Evolutionary conservation across 306 rosid species (phyloP).

Genomic region (Medicago arabica): DNA sequence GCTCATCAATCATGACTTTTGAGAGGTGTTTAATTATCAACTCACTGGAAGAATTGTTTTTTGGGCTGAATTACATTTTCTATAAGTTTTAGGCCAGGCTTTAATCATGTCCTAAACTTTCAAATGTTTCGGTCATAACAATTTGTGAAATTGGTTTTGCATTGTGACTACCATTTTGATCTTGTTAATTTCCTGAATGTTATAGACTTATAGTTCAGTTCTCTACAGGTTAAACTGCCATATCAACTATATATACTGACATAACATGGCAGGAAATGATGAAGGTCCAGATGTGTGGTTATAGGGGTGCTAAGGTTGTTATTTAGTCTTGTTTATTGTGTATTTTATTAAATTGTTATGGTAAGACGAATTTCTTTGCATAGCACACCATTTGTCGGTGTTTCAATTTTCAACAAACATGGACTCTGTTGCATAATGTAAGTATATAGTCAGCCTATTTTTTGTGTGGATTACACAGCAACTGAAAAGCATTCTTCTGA

Average conservation of each 20-base stretch:
- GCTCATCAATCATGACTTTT: constrained; percentile 56
- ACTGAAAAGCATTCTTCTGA: constrained; percentile 4
- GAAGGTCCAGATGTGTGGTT: constrained; percentile 22
- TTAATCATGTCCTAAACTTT: constrained; percentile 45
- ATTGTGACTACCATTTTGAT: constrained; percentile 46
- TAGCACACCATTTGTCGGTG: constrained; percentile 38
- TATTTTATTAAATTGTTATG: constrained; percentile 40
- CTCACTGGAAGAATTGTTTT: constrained; percentile 43
- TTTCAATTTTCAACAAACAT: constrained; percentile 37
- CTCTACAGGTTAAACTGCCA: constrained; percentile 34
- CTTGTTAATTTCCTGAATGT: constrained; percentile 44
- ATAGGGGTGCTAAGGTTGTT: constrained; percentile 43
- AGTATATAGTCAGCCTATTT: constrained; percentile 43
- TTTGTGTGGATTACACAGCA: constrained; percentile 12
- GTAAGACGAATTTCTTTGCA: constrained; percentile 33
- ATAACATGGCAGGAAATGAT: constrained; percentile 44
- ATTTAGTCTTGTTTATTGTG: constrained; percentile 44
- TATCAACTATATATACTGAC: not conserved
- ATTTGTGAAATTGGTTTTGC: constrained; percentile 44
- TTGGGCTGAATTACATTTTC: constrained; percentile 41
- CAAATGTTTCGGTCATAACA: constrained; percentile 42
- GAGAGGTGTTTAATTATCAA: constrained; percentile 37
- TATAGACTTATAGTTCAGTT: constrained; percentile 32
- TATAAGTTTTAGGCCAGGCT: constrained; percentile 45
- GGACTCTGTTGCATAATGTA: constrained; percentile 41